Evolutionary conservation across 305 asterid genomes (phyloP), one percentile per base, ranked within the genome.

Genomic region (Plantago lanceolata): DNA sequence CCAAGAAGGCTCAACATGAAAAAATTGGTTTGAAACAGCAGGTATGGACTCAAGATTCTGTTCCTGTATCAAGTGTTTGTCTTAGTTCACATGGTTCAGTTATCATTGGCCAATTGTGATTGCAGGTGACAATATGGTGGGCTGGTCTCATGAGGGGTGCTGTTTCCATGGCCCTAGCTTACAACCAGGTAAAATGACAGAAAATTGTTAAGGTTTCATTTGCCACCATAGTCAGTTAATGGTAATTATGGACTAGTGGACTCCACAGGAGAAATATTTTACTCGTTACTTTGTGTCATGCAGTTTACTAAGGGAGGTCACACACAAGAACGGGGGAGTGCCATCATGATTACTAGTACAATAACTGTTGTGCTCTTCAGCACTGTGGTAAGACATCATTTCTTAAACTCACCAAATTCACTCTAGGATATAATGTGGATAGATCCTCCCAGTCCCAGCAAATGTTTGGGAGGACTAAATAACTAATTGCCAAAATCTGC

Each of bases 71-170:
- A 64, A 48, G 26, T 35, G 53, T 8, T n/a, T 21, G 31, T 58
- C 58, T 44, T 54, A 9, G 66, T 69, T 66, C 58, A 40, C 68
- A 43, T 44, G 35, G 21, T 47, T 18, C 43, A 26, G 65, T 5
- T 47, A 28, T 26, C 69, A 66, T 45, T 48, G 55, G 45, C 54
- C 26, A n/a, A 50, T 59, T 54, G 28, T 24, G 35, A 61, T 48
- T 65, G 66, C 75, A 83, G 89, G 49, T 78, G 62, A 80, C 84
- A 13, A 80, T 83, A 55, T 83, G 89, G 89, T 83, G 89, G 89
- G 86, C 89, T 72, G 89, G 89, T 63, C 89, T 83, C 18, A 83
- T 83, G 86, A 79, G 89, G 9, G 89, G 89, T 31, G 84, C 88
- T 61, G 88, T 82, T 21, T 82, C 88, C n/a, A 82, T 82, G 85